These are phyloP conservation scores for Amoebophrya sp. DNA, from an alignment of 169 alveolate genomes.

Conservation along the genomic window DNA sequence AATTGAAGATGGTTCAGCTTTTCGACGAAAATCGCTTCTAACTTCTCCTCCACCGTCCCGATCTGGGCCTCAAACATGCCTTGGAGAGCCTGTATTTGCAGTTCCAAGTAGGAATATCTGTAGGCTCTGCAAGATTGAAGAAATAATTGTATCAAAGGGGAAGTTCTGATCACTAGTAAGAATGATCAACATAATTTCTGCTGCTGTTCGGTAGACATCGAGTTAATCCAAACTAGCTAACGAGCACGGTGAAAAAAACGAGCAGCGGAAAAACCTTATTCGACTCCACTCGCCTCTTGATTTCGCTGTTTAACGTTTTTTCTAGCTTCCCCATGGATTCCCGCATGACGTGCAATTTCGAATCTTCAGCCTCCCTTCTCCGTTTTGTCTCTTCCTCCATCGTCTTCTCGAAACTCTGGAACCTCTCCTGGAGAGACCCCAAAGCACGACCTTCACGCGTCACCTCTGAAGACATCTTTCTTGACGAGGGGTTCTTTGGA, in stretches of 20 bases:
- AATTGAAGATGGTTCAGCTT: conserved; percentile 38
- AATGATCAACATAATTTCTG: not conserved
- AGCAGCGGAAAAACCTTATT: conserved; percentile 29
- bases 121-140: too few species aligned
- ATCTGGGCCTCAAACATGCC: conserved; percentile 48
- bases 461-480: too few species aligned
- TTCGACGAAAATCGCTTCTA: conserved; percentile 39
- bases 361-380: conserved; percentile 49
- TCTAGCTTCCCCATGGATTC: conserved; percentile 49
- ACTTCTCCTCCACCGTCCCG: conserved; percentile 44
- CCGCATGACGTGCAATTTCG: conserved; percentile 32
- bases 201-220: not conserved
- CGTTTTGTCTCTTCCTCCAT: conserved; percentile 41
- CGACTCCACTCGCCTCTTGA: conserved; percentile 51
- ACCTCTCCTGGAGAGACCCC: conserved; percentile 4
- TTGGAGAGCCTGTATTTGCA: not conserved
- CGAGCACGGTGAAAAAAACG: too few species aligned
- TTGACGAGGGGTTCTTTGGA: too few species aligned
- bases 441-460: not conserved
- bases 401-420: conserved; percentile 45
- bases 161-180: not conserved
- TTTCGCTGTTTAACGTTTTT: conserved; percentile 46
- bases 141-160: not conserved
- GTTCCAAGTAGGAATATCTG: not conserved
- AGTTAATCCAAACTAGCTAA: too few species aligned